phyloP scores from a whole-genome alignment of 495 filamentous ascomycete species.

The Saxophila tyrrhenica region DNA sequence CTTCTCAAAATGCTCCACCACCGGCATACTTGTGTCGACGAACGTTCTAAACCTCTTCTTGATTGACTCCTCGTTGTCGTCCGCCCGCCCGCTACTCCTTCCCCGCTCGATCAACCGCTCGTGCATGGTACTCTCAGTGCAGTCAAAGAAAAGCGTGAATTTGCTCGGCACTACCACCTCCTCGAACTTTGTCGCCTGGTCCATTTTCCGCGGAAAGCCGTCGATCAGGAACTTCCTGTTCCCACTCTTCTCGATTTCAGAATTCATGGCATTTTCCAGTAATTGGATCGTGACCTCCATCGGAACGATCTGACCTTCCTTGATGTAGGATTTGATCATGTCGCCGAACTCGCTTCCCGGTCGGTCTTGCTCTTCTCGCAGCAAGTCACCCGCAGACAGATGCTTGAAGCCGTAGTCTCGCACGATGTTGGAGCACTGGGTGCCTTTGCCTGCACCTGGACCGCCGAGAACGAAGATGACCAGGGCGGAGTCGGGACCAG shows the following conservation, averaged over 20 bases:
- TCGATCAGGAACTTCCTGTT: slow-evolving; percentile 74
- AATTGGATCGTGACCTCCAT: slow-evolving; percentile 96
- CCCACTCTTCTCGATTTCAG: slow-evolving; percentile 36
- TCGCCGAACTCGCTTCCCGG: slow-evolving; percentile 74
- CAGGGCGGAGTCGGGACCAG: slow-evolving; percentile 47
- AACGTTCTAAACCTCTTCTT: slow-evolving; percentile 91
- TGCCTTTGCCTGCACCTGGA: slow-evolving; percentile 69
- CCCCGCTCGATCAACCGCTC: slow-evolving; percentile 71
- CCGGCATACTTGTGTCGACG: slow-evolving; percentile 91
- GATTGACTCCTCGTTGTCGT: slow-evolving; percentile 93
- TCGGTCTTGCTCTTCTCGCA: slow-evolving; percentile 85
- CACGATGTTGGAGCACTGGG: slow-evolving; percentile 82
- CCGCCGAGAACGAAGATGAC: slow-evolving; percentile 82
- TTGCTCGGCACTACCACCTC: slow-evolving; percentile 67
- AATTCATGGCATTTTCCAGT: slow-evolving; percentile 83
- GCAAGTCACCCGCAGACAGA: slow-evolving; percentile 83
- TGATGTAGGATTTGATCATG: slow-evolving; percentile 82
- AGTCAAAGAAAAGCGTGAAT: slow-evolving; percentile 86
- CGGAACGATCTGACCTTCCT: slow-evolving; percentile 86
- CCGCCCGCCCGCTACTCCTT: slow-evolving; percentile 77
- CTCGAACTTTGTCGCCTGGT: slow-evolving; percentile 92
- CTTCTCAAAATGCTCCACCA: slow-evolving; percentile 71
- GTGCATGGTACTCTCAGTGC: slow-evolving; percentile 80
- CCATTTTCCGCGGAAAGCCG: slow-evolving; percentile 90
- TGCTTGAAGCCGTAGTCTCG: slow-evolving; percentile 85